These are phyloP conservation scores for Catunica adiposa DNA, from an alignment of 2,329 filamentous ascomycete species.

Conservation along the genomic window DNA sequence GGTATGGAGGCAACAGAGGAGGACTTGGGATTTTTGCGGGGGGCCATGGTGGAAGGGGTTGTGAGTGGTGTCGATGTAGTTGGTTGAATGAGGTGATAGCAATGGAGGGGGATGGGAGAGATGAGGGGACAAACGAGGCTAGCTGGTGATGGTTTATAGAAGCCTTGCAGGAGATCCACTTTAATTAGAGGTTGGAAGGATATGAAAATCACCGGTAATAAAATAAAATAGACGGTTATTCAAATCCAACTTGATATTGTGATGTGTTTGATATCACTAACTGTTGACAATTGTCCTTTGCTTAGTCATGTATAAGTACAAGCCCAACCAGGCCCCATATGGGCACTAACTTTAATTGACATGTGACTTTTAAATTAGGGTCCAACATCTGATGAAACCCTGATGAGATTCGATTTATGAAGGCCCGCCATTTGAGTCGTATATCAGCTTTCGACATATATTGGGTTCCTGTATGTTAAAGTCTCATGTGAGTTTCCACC, in stretches of 20 bases:
- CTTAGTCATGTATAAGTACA: too few species aligned
- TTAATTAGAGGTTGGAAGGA: not conserved
- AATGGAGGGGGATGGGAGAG: not conserved
- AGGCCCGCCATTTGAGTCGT: too few species aligned
- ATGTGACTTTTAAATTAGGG: too few species aligned
- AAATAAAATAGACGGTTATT: not conserved
- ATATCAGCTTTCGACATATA: too few species aligned
- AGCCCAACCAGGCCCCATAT: too few species aligned
- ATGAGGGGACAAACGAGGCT: not conserved
- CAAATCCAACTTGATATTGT: too few species aligned
- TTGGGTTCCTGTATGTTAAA: too few species aligned
- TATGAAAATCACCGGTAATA: not conserved
- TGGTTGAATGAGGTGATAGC: not conserved
- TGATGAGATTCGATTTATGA: too few species aligned
- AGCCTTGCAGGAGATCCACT: not conserved
- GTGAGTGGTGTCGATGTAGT: not conserved
- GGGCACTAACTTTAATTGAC: too few species aligned
- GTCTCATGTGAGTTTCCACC: not conserved
- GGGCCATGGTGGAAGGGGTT: conserved; percentile 26
- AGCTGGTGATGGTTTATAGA: not conserved
- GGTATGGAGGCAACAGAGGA: conserved; percentile 38
- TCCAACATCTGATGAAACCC: too few species aligned
- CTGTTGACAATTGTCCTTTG: too few species aligned
- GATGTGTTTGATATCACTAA: too few species aligned
- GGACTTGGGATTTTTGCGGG: conserved; percentile 28